Evolutionary conservation across 164 flowering plant genomes (phyloP).

Genomic region (Euptelea pleiosperma): DNA sequence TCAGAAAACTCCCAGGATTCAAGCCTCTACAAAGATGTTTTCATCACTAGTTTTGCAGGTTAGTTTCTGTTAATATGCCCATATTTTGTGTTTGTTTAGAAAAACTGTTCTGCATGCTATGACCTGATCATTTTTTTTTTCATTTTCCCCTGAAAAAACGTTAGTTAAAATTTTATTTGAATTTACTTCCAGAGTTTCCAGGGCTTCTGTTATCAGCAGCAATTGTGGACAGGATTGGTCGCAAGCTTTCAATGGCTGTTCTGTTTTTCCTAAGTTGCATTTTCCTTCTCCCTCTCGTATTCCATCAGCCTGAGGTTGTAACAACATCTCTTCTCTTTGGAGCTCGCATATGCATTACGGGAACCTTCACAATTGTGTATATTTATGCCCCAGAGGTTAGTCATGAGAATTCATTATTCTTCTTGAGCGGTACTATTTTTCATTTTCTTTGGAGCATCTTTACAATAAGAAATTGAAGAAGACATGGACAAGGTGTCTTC

Average conservation of each 20-base stretch:
- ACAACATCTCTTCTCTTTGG: slow-evolving; percentile 77
- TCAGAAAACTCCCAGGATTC: slow-evolving; percentile 25
- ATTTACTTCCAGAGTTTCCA: slow-evolving; percentile 61
- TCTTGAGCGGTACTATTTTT: too few species aligned
- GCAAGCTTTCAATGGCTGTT: slow-evolving; percentile 68
- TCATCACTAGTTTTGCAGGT: slow-evolving; percentile 93
- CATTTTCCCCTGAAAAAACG: neutral
- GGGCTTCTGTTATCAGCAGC: slow-evolving; percentile 73
- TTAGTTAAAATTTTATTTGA: slow-evolving; percentile 15
- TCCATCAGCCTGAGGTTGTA: slow-evolving; percentile 42
- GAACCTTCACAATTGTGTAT: slow-evolving; percentile 52
- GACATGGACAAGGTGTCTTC: too few species aligned
- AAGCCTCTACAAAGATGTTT: slow-evolving; percentile 54
- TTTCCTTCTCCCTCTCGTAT: slow-evolving; percentile 61
- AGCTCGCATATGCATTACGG: slow-evolving; percentile 73
- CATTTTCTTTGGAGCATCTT: too few species aligned
- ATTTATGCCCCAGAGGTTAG: slow-evolving; percentile 91
- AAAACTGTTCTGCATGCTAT: neutral
- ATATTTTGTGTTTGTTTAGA: neutral
- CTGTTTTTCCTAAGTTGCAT: slow-evolving; percentile 55
- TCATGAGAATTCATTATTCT: neutral
- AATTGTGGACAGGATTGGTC: slow-evolving; percentile 73
- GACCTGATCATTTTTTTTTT: neutral
- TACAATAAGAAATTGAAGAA: too few species aligned
- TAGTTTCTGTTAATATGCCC: slow-evolving; percentile 1